These are phyloP conservation scores for Trichophyton mentagrophytes DNA, from an alignment of 2,329 filamentous ascomycete species.

Conservation along the genomic window DNA sequence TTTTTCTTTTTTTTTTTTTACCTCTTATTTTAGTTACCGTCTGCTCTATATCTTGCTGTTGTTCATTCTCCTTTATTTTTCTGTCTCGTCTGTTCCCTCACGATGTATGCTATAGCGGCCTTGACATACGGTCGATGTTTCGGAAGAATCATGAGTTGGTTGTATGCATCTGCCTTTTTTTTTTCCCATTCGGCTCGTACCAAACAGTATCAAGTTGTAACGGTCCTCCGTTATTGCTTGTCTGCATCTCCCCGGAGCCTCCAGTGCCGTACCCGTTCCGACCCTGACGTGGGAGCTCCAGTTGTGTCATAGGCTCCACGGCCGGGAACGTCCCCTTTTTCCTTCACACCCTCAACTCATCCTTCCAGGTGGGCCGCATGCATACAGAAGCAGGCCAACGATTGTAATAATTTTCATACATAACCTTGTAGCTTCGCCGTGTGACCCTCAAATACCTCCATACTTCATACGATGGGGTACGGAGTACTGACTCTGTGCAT, in stretches of 20 bases:
- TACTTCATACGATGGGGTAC: neutral
- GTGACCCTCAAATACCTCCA: neutral
- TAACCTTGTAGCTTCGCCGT: neutral
- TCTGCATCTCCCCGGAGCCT: too few species aligned
- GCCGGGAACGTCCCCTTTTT: slow-evolving; percentile 33
- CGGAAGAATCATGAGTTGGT: neutral
- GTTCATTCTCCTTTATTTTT: too few species aligned
- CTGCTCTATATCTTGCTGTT: too few species aligned
- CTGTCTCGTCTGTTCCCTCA: neutral
- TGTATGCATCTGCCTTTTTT: neutral
- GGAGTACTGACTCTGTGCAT: neutral
- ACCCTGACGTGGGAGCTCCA: slow-evolving; percentile 36
- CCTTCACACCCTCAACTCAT: neutral
- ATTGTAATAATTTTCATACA: neutral
- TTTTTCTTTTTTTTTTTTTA: neutral
- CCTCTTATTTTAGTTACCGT: neutral
- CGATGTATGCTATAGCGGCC: too few species aligned
- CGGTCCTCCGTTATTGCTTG: too few species aligned
- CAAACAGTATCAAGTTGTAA: too few species aligned
- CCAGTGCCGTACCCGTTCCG: too few species aligned
- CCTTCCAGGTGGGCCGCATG: neutral
- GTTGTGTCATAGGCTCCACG: slow-evolving; percentile 42
- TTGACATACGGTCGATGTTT: too few species aligned
- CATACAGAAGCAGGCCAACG: neutral
- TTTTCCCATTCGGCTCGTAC: too few species aligned